Conservation (phyloP, 106 monocot genomes). For the Triglochin maritima region DNA sequence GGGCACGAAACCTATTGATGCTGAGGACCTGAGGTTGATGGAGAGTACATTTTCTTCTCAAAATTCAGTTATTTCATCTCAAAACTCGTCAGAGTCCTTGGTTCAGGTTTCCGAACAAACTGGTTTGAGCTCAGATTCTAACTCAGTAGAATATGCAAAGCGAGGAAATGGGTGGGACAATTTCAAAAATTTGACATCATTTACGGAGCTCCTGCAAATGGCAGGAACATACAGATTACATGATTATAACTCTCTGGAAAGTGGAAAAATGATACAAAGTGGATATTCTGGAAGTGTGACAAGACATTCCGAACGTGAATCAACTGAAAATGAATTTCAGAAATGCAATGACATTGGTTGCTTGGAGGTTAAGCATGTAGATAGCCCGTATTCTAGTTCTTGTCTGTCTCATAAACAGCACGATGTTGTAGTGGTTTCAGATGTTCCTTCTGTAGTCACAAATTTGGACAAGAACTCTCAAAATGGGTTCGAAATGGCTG, state of each 20-base stretch:
- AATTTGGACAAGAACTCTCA: neutral
- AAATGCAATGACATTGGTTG: neutral
- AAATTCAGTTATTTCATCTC: slow-evolving; percentile 45
- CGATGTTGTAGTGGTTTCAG: neutral
- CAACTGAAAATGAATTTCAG: neutral
- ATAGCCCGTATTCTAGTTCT: too few relatives aligned
- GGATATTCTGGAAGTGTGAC: neutral
- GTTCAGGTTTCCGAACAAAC: slow-evolving; percentile 8
- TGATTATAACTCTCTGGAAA: neutral
- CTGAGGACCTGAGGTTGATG: slow-evolving; percentile 21
- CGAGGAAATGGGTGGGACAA: slow-evolving; percentile 6
- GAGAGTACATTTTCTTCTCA: slow-evolving; percentile 46
- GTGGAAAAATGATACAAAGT: neutral
- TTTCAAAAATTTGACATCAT: slow-evolving; percentile 26
- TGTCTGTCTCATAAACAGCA: neutral
- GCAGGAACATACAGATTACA: slow-evolving; percentile 14
- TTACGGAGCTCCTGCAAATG: slow-evolving; percentile 47
- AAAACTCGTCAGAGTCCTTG: slow-evolving; percentile 29
- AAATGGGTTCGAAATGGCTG: neutral
- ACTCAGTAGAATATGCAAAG: slow-evolving; percentile 14
- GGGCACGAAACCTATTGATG: neutral
- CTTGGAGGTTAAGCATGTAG: neutral
- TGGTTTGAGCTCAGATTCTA: slow-evolving; percentile 9
- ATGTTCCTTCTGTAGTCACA: neutral
- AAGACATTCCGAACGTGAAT: neutral